These are phyloP conservation scores for Cladophialophora exuberans DNA, from an alignment of 2,329 filamentous ascomycete genomes.

Conservation along the genomic window DNA sequence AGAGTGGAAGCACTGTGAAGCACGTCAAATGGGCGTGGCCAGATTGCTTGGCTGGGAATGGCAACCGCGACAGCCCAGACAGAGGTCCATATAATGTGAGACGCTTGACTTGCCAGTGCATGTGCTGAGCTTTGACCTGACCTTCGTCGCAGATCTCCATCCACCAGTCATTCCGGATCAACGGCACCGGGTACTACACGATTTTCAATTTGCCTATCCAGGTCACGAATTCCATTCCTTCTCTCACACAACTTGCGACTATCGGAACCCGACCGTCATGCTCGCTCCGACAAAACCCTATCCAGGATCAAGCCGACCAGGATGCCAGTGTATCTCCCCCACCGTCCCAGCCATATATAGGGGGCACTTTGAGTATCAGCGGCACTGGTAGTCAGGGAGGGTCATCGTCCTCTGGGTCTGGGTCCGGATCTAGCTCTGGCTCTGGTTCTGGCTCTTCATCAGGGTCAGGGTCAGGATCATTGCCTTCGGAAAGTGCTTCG, in stretches of 20 bases:
- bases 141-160: constrained; percentile 62
- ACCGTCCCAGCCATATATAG: constrained; percentile 13
- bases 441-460: too few relatives aligned
- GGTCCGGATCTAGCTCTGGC: too few relatives aligned
- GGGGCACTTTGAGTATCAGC: constrained; percentile 5
- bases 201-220: constrained; percentile 72
- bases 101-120: not conserved
- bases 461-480: too few relatives aligned
- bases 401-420: not conserved
- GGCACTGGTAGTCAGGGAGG: not conserved
- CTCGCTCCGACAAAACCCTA: constrained; percentile 9
- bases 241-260: constrained; percentile 22
- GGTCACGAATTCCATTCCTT: constrained; percentile 65
- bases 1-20: constrained; percentile 70
- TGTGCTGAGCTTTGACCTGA: not conserved
- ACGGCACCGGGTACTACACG: constrained; percentile 67
- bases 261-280: constrained; percentile 14
- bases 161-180: constrained; percentile 70
- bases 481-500: too few relatives aligned
- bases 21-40: constrained; percentile 76
- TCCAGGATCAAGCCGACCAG: constrained; percentile 16
- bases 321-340: constrained; percentile 13
- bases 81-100: constrained; percentile 21
- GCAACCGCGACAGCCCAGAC: constrained; percentile 51
- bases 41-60: constrained; percentile 63